Evolutionary conservation across 805 yeast species (phyloP).

Genomic region (Cyberlindnera suaveolens): DNA sequence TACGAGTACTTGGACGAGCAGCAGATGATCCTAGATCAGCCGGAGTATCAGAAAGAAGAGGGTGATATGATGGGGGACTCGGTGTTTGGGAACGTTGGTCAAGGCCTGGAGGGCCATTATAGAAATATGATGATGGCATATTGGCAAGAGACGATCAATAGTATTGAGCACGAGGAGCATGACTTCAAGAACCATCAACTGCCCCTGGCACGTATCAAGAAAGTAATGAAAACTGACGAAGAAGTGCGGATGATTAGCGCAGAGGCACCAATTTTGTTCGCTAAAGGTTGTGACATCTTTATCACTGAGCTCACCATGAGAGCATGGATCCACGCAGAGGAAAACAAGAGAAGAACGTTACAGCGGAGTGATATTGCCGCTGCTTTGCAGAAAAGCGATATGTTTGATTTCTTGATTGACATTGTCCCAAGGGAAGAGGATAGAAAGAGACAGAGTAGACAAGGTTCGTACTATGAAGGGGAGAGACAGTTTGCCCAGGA

Average conservation of each 20-base stretch:
- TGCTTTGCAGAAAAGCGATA: constrained; percentile 88
- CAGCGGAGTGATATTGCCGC: constrained; percentile 94
- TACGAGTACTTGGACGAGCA: constrained; percentile 24
- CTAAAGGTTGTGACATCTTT: constrained; percentile 96
- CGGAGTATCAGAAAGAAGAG: constrained; percentile 22
- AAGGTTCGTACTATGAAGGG: background rate
- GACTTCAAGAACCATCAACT: constrained; percentile 91
- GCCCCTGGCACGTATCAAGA: constrained; percentile 93
- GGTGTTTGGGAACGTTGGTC: constrained; percentile 86
- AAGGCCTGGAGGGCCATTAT: constrained; percentile 78
- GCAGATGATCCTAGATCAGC: constrained; percentile 2
- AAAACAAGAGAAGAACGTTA: constrained; percentile 86
- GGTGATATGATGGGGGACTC: constrained; percentile 44
- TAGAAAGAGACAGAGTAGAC: constrained; percentile 20
- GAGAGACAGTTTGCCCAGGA: background rate
- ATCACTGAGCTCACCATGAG: constrained; percentile 97
- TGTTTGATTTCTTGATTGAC: constrained; percentile 96
- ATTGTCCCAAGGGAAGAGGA: constrained; percentile 86
- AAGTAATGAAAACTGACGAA: constrained; percentile 96
- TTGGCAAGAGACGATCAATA: constrained; percentile 94
- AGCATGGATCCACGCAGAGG: constrained; percentile 99
- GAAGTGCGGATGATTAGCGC: constrained; percentile 97
- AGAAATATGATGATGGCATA: constrained; percentile 89
- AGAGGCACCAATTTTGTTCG: constrained; percentile 95
- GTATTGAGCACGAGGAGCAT: constrained; percentile 79